Conservation (phyloP, 1,284 basidiomycete species). For the Rugosomyces carneus region DNA sequence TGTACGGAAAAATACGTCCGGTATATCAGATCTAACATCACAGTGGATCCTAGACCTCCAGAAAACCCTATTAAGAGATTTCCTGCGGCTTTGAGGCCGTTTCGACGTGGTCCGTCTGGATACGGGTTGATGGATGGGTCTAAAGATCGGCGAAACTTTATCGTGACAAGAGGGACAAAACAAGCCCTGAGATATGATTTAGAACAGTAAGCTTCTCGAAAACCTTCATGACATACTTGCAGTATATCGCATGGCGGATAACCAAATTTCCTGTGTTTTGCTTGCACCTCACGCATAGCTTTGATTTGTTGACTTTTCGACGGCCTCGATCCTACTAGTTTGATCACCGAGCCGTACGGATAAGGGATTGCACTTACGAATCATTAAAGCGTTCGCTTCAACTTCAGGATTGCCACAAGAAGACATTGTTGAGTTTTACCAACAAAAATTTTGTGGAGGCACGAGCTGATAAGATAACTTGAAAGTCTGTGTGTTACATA, state of each 20-base stretch:
- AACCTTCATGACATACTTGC: slow-evolving; percentile 51
- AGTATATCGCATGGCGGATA: slow-evolving; percentile 74
- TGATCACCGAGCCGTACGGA: not conserved
- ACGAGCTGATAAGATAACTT: not conserved
- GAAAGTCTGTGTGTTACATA: no score
- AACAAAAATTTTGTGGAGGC: no score
- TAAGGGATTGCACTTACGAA: slow-evolving; percentile 37
- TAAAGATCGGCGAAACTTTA: slow-evolving; percentile 60
- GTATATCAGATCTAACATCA: slow-evolving; percentile 64
- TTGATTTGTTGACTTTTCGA: slow-evolving; percentile 58
- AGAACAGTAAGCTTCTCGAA: not conserved
- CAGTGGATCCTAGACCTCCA: slow-evolving; percentile 67
- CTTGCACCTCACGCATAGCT: slow-evolving; percentile 68
- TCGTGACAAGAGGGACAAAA: slow-evolving; percentile 53
- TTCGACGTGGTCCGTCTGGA: slow-evolving; percentile 42
- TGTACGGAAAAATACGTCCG: slow-evolving; percentile 49
- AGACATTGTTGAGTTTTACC: slow-evolving; percentile 18
- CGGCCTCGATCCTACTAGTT: slow-evolving; percentile 36
- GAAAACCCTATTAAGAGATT: slow-evolving; percentile 65
- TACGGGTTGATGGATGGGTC: slow-evolving; percentile 58
- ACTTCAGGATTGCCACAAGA: slow-evolving; percentile 58
- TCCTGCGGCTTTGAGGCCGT: slow-evolving; percentile 57
- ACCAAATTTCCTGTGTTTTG: slow-evolving; percentile 56
- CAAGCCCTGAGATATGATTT: slow-evolving; percentile 44
- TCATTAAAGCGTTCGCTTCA: slow-evolving; percentile 57